Evolutionary conservation across 129 eudicot species (phyloP).

Genomic region (Flaveria bidentis): DNA sequence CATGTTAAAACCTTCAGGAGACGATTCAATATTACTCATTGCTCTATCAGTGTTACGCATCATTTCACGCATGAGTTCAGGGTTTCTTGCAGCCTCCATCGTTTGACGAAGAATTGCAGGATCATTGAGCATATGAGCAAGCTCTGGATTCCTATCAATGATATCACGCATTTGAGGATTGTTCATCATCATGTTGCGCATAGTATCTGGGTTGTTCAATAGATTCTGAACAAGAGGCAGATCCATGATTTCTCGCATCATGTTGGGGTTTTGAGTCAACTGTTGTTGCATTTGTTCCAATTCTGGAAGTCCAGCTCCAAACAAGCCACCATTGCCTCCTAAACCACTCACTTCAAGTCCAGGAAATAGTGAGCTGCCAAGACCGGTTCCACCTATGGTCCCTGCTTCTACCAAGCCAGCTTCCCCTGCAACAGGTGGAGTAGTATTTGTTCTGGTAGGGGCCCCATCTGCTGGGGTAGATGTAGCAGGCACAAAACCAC

Average conservation of each 20-base stretch:
- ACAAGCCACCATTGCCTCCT: constrained; percentile 54
- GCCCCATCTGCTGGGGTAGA: constrained; percentile 29
- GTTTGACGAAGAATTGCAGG: constrained; percentile 82
- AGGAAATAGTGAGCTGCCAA: constrained; percentile 52
- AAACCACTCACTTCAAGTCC: constrained; percentile 50
- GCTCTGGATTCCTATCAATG: constrained; percentile 92
- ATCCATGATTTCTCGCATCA: constrained; percentile 78
- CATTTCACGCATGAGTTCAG: constrained; percentile 93
- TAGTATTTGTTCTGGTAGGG: constrained; percentile 33
- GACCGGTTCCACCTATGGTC: constrained; percentile 25
- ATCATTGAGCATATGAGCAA: constrained; percentile 84
- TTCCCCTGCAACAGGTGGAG: constrained; percentile 23
- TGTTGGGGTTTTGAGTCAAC: constrained; percentile 60
- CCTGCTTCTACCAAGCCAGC: constrained; percentile 34
- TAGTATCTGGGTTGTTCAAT: constrained; percentile 79
- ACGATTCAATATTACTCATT: constrained; percentile 89
- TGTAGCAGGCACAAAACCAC: constrained; percentile 51
- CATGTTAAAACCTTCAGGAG: constrained; percentile 96
- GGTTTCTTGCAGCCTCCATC: constrained; percentile 82
- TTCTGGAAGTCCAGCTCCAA: constrained; percentile 62
- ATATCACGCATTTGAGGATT: constrained; percentile 94
- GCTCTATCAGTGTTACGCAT: constrained; percentile 94
- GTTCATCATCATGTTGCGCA: constrained; percentile 75
- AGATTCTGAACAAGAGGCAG: constrained; percentile 64
- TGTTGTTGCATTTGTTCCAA: constrained; percentile 75